These are phyloP conservation scores for Linnemannia exigua DNA, from an alignment of 192 early-diverging fungal genomes.

Conservation along the genomic window DNA sequence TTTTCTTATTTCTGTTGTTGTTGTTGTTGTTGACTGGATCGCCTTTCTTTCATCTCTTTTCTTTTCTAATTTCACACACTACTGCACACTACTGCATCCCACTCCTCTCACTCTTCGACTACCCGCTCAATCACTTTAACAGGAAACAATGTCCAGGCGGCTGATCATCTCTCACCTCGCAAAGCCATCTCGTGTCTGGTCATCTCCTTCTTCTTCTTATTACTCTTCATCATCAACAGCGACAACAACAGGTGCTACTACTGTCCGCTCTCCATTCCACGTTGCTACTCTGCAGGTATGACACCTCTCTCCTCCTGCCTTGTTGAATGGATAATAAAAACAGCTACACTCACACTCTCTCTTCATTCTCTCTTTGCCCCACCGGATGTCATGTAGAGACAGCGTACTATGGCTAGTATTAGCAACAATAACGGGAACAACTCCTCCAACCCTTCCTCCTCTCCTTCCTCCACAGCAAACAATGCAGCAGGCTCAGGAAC, in stretches of 20 bases:
- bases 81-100: too few relatives aligned
- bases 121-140: neutral
- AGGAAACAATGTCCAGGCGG: slow-evolving; percentile 28
- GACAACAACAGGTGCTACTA: too few relatives aligned
- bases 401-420: neutral
- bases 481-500: slow-evolving; percentile 38
- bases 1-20: too few relatives aligned
- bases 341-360: neutral
- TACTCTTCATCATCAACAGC: neutral
- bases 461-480: neutral
- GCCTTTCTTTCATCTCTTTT: too few relatives aligned
- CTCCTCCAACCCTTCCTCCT: too few relatives aligned
- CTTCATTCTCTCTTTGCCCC: neutral
- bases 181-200: slow-evolving; percentile 17
- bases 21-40: too few relatives aligned
- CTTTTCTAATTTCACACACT: neutral
- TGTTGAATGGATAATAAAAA: neutral
- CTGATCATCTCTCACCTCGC: slow-evolving; percentile 21
- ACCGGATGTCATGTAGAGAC: neutral
- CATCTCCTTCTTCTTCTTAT: neutral
- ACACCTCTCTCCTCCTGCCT: neutral
- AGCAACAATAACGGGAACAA: too few relatives aligned
- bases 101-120: too few relatives aligned
- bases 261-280: neutral
- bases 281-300: neutral